Evolutionary conservation across 2,329 filamentous ascomycete species (phyloP).

Genomic region (Aspergillus fumigatus): DNA sequence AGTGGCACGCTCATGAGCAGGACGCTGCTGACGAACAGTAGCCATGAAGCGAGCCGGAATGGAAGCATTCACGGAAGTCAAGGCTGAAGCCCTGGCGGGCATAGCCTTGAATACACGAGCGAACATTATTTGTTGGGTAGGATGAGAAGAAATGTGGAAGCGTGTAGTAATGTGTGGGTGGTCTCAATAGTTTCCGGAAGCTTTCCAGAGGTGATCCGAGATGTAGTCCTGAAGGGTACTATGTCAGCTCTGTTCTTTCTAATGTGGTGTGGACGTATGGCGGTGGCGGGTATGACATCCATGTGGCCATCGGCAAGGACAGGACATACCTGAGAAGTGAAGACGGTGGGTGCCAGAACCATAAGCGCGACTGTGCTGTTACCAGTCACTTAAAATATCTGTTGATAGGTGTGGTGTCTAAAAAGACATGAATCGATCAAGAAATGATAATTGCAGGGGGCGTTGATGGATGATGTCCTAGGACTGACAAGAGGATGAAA

Average conservation of each 20-base stretch:
- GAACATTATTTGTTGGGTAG: slow-evolving; percentile 44
- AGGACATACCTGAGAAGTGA: slow-evolving; percentile 74
- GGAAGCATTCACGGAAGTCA: slow-evolving; percentile 35
- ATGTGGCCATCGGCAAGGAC: slow-evolving; percentile 3
- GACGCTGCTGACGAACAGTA: slow-evolving; percentile 67
- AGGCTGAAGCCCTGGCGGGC: slow-evolving; percentile 44
- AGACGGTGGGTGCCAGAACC: slow-evolving; percentile 78
- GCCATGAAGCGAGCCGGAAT: slow-evolving; percentile 51
- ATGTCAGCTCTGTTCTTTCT: slow-evolving; percentile 4
- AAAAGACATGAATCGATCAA: slow-evolving; percentile 21
- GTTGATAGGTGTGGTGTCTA: slow-evolving; percentile 15
- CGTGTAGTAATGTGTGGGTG: slow-evolving; percentile 1
- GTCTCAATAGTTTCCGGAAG: slow-evolving; percentile 54
- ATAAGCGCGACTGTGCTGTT: slow-evolving; percentile 62
- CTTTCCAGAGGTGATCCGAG: slow-evolving; percentile 67
- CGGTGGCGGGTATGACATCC: slow-evolving; percentile 12
- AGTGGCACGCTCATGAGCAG: slow-evolving; percentile 73
- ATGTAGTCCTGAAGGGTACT: slow-evolving; percentile 54
- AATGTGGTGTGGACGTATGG: background rate
- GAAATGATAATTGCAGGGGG: slow-evolving; percentile 1
- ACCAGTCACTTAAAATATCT: slow-evolving; percentile 28
- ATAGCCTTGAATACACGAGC: slow-evolving; percentile 51
- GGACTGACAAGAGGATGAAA: slow-evolving; percentile 4
- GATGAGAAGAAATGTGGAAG: background rate
- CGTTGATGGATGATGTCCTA: slow-evolving; percentile 1